Conservation (phyloP, 345 rosid species). For the Cochlearia excelsa region DNA sequence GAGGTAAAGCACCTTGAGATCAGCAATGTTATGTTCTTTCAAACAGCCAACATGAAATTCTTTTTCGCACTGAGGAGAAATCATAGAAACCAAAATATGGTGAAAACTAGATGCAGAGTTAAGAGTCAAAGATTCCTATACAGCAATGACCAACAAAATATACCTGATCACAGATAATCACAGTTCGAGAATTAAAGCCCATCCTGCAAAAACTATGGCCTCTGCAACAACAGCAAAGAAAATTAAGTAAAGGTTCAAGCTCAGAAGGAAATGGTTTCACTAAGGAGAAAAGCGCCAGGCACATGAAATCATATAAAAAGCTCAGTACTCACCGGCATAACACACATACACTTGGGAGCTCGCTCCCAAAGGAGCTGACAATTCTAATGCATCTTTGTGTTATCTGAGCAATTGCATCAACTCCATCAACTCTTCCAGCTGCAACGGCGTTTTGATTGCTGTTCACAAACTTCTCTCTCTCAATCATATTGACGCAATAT, state of each 20-base stretch:
- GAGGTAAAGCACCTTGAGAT: conserved; percentile 59
- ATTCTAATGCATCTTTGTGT: conserved; percentile 83
- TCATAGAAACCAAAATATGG: conserved; percentile 19
- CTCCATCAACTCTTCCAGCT: conserved; percentile 86
- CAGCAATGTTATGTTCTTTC: conserved; percentile 69
- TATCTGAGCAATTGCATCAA: conserved; percentile 87
- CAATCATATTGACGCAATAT: conserved; percentile 56
- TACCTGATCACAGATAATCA: conserved; percentile 95
- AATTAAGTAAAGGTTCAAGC: conserved; percentile 12
- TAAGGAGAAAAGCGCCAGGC: conserved; percentile 6
- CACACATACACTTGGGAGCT: conserved; percentile 71
- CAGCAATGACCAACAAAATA: conserved; percentile 18
- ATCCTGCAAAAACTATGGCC: conserved; percentile 61
- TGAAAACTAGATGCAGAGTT: conserved; percentile 17
- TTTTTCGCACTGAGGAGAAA: conserved; percentile 71
- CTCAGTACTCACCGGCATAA: conserved; percentile 67
- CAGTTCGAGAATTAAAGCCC: conserved; percentile 78
- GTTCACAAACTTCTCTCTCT: conserved; percentile 69
- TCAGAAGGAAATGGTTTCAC: conserved; percentile 11
- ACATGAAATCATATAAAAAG: background rate
- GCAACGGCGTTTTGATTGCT: conserved; percentile 75
- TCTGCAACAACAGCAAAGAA: conserved; percentile 44
- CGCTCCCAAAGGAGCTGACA: conserved; percentile 56
- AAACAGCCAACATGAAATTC: conserved; percentile 95
- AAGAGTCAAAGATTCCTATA: conserved; percentile 7